Evolutionary conservation across 192 early-diverging fungal genomes (phyloP).

Genomic region (Gaertneriomyces semiglobifer): DNA sequence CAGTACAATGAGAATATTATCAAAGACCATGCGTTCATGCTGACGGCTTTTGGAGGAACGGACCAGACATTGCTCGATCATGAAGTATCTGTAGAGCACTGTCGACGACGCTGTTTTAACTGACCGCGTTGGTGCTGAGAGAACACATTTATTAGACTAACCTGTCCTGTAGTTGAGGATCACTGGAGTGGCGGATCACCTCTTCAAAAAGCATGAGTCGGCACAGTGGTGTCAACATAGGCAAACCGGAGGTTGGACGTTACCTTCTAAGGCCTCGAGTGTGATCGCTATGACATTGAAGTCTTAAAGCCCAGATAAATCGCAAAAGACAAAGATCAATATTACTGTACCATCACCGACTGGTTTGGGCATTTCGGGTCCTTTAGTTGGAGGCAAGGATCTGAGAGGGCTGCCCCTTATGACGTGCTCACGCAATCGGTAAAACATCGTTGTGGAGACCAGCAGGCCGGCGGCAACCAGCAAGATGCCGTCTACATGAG

Average conservation of each 20-base stretch:
- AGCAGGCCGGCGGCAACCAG: too few relatives aligned
- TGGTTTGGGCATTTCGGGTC: neutral
- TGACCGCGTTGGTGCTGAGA: neutral
- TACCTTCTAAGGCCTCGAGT: constrained; percentile 9
- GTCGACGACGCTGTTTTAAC: neutral
- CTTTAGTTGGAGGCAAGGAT: neutral
- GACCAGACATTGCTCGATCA: constrained; percentile 69
- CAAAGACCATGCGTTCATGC: neutral
- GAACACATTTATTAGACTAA: neutral
- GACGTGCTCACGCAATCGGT: neutral
- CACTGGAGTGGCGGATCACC: constrained; percentile 19
- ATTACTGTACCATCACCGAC: constrained; percentile 3
- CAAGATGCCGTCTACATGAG: too few relatives aligned
- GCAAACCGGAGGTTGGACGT: too few relatives aligned
- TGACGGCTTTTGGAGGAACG: neutral
- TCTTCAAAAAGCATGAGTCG: constrained; percentile 2
- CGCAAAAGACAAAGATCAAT: too few relatives aligned
- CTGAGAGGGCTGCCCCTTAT: neutral
- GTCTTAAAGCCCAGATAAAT: too few relatives aligned
- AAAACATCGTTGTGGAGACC: neutral
- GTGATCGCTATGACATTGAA: neutral
- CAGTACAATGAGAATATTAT: neutral
- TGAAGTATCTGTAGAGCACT: constrained; percentile 73
- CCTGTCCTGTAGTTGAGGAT: constrained; percentile 27
- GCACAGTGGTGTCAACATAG: too few relatives aligned